Evolutionary conservation across 257 asterid genomes (phyloP), one percentile per base, ranked within the genome.

Genomic region (Plantago ovata): DNA sequence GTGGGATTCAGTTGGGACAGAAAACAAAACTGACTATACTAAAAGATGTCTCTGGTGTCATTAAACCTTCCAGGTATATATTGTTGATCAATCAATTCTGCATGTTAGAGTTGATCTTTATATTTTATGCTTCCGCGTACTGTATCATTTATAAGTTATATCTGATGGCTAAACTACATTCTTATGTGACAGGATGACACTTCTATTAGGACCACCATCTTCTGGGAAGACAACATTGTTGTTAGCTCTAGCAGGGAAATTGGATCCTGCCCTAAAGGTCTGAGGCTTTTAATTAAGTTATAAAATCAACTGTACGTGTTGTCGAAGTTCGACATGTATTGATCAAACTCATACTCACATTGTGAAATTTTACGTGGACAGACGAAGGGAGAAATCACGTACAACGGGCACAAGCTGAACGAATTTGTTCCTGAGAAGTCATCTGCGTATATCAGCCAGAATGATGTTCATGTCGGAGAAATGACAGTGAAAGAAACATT

Each of bases 401-500:
- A 92, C 77, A 88, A 92, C 22, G 98, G 98, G 13, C 91, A 86
- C 43, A 44, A 33, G 61, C 63, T 92, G 6, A 40, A 70, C 32
- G 98, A 92, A 45, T 92, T 92, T 62, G 90, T 88, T 8, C 89
- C 98, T 0, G 85, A 76, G 2, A 92, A 86, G 62, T 85, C 98
- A 23, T 85, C 98, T 0, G 97, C 98, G 8, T 92, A 88, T 75
- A 86, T 92, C 21, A 92, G 98, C 69, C 98, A 92, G 71, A 84
- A 84, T 56, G 98, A 92, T 76, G 82, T 88, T 64, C 98, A 92
- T 69, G 78, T 80, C 0, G 95, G 87, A 63, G 96, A 92, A 71
- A 92, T 92, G 96, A 92, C 98, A 3, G 98, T 92, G 0, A 88
- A 82, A 69, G 98, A 92, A 79, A 88, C 98, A 4, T 64, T 92